phyloP scores from a whole-genome alignment of 2,329 filamentous ascomycete species.

The Cyphellophora europaea region DNA sequence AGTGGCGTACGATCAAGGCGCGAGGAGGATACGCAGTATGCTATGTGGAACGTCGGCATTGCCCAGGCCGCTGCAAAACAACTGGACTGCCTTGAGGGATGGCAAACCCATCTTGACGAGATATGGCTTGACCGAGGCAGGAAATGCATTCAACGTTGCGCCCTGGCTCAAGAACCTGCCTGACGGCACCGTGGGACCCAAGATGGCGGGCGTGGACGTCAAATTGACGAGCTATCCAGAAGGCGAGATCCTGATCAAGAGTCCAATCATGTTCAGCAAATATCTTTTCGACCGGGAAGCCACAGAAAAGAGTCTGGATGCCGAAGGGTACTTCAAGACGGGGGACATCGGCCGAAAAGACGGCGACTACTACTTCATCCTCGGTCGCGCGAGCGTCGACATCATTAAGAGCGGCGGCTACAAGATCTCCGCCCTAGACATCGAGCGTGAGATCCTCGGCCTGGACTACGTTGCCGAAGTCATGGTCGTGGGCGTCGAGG shows the following conservation, averaged over 20 bases:
- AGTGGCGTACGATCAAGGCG: constrained; percentile 32
- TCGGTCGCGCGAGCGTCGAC: constrained; percentile 35
- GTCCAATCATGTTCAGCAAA: constrained; percentile 29
- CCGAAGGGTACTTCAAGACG: constrained; percentile 30
- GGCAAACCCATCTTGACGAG: constrained; percentile 30
- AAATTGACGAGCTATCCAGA: constrained; percentile 33
- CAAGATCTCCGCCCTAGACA: constrained; percentile 37
- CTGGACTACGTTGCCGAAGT: constrained; percentile 37
- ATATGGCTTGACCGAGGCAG: constrained; percentile 36
- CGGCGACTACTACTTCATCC: constrained; percentile 30
- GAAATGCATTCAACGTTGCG: constrained; percentile 29
- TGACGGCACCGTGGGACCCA: constrained; percentile 21
- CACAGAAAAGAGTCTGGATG: constrained; percentile 6
- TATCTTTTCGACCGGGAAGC: constrained; percentile 24
- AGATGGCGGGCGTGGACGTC: constrained; percentile 28
- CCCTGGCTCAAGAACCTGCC: constrained; percentile 13
- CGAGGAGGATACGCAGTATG: constrained; percentile 14
- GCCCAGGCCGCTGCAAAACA: constrained; percentile 38
- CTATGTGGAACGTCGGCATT: constrained; percentile 34
- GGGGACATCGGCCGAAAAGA: constrained; percentile 23
- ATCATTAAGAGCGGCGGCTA: constrained; percentile 24
- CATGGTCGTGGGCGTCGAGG: constrained; percentile 37
- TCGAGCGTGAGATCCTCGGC: constrained; percentile 37
- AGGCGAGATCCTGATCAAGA: constrained; percentile 35
- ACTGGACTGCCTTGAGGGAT: constrained; percentile 33